A percentile compares a stretch with the other conserved stretches of the same genome.
These are phyloP conservation scores for Glaciozyma antarctica DNA, from an alignment of 768 basidiomycete species.

Conservation along the genomic window DNA sequence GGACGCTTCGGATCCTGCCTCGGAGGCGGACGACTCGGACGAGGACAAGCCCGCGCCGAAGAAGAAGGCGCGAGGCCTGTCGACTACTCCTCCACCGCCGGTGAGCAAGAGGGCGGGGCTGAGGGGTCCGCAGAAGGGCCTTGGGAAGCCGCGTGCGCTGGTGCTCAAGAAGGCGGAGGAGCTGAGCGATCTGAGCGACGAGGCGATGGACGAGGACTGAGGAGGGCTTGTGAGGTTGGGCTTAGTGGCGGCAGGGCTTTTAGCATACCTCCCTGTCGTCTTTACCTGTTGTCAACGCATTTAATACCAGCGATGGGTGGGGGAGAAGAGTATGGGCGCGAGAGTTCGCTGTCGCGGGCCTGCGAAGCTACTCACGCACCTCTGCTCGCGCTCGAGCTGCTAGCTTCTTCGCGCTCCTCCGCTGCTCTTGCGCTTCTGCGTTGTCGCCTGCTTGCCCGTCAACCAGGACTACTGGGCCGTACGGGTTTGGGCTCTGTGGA, in stretches of 20 bases:
- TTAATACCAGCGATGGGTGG: constrained; percentile 37
- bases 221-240: constrained; percentile 42
- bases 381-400: too few species aligned
- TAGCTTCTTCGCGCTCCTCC: too few species aligned
- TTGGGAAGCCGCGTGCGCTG: constrained; percentile 16
- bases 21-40: constrained; percentile 17
- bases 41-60: constrained; percentile 3
- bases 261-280: too few species aligned
- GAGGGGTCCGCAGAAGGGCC: not conserved
- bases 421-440: too few species aligned
- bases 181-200: constrained; percentile 44
- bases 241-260: too few species aligned
- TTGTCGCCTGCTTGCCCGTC: not conserved
- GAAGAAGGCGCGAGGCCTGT: not conserved
- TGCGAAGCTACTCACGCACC: too few species aligned
- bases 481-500: too few species aligned
- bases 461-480: too few species aligned
- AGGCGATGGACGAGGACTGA: constrained; percentile 15
- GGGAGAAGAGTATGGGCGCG: constrained; percentile 47
- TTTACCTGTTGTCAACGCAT: too few species aligned
- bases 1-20: not conserved
- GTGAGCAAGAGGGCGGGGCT: not conserved
- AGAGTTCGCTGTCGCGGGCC: not conserved
- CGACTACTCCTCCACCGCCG: not conserved
- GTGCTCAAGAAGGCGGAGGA: constrained; percentile 31